Evolutionary conservation across 371 early-diverging fungal genomes (phyloP), one percentile per base, ranked within the genome.

Genomic region (Rhizopus stolonifer): DNA sequence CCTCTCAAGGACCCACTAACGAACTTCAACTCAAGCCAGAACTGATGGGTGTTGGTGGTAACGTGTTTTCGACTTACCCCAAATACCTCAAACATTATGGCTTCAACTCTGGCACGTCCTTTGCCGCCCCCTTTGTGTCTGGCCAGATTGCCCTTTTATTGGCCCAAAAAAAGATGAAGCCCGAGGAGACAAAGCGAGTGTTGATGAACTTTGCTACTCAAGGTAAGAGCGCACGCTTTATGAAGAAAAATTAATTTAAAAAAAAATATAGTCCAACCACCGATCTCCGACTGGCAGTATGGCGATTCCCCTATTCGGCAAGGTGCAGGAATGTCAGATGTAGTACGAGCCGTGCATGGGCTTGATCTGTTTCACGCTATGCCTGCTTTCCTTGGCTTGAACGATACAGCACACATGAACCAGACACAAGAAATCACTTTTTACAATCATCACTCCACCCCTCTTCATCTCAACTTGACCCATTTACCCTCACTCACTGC

Each of bases 311-410:
- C 72, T 57, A 68, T 68, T 46, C 52, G 67, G 26, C 86, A 88
- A 65, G 92, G 92, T 32, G 78, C 87, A 38, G 92, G 89, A 43
- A 61, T 88, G 18, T 64, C 91, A 45, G 78, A 91, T 67, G 70
- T 84, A 33, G 60, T 66, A 61, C 64, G 77, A 46, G 80, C 91
- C 44, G 63, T 89, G 54, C 52, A 48, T 22, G 61, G 83, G 22
- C 60, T 52, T 50, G 17, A 55, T 6, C 65, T 72, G 21, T 70
- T 82, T 15, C 46, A 70, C 10, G 75, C 89, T 31, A 52, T 55
- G 7, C 92, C 91, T 31, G 69, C 87, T 4, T 68, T 64, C 53
- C 58, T 86, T 46, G 78, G 83, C 36, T 69, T 90, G 26, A 86
- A 90, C 52, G 85, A 86, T 61, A 77, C 85, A 21, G 59, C 56